phyloP scores from a whole-genome alignment of 1,139 yeast species.

The Debaryomyces nepalensis region DNA sequence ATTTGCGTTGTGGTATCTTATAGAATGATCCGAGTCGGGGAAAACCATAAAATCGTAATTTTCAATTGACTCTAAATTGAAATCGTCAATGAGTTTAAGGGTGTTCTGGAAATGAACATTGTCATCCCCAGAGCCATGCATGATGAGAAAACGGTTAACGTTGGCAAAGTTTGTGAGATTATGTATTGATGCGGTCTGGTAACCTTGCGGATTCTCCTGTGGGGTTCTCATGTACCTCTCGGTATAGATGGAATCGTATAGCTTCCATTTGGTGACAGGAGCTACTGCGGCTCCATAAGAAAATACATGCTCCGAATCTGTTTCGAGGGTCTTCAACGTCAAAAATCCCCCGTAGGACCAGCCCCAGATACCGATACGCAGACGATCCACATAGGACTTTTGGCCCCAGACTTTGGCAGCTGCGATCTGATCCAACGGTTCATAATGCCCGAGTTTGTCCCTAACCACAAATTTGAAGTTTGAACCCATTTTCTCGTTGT shows the following conservation, averaged over 20 bases:
- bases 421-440: constrained; percentile 70
- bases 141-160: constrained; percentile 64
- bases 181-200: constrained; percentile 55
- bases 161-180: constrained; percentile 51
- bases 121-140: constrained; percentile 86
- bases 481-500: constrained; percentile 39
- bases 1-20: constrained; percentile 72
- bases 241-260: constrained; percentile 77
- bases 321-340: constrained; percentile 74
- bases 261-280: constrained; percentile 78
- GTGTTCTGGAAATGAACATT: constrained; percentile 81
- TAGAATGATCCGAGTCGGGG: constrained; percentile 80
- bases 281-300: constrained; percentile 78
- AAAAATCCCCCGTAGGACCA: constrained; percentile 86
- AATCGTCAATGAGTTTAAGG: constrained; percentile 63
- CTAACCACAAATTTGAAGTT: constrained; percentile 66
- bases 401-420: constrained; percentile 66
- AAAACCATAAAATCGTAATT: constrained; percentile 76
- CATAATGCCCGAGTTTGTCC: constrained; percentile 68
- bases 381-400: constrained; percentile 59
- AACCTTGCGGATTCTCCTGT: constrained; percentile 61
- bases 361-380: constrained; percentile 74
- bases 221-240: constrained; percentile 81
- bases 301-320: constrained; percentile 61
- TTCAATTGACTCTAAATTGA: constrained; percentile 61